phyloP scores from a whole-genome alignment of 139 green algal species.

The Coccomyxa sp. region DNA sequence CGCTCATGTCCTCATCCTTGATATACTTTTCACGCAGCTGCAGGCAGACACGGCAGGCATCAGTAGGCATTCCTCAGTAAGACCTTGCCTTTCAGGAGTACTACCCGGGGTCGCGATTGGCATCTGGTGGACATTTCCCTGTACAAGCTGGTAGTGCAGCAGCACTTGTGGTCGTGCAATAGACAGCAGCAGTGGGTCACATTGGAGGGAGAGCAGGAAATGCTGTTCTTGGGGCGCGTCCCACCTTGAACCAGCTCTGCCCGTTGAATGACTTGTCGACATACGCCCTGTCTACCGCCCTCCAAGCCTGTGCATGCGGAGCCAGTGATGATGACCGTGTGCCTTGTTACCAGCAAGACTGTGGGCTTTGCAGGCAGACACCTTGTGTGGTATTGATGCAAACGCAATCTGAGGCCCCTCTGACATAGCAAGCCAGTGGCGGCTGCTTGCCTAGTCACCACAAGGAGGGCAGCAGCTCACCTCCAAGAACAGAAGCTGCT shows the following conservation, averaged over 20 bases:
- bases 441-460: background rate
- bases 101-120: background rate
- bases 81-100: background rate
- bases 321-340: no score
- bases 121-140: background rate
- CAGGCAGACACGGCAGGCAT: background rate
- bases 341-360: background rate
- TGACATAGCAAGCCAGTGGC: background rate
- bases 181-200: background rate
- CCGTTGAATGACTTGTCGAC: slow-evolving; percentile 98
- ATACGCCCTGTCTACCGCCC: slow-evolving; percentile 91
- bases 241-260: slow-evolving; percentile 87
- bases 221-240: no score
- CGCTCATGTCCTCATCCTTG: slow-evolving; percentile 61
- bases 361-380: background rate
- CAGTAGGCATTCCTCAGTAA: background rate
- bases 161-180: background rate
- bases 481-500: slow-evolving; percentile 96
- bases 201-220: background rate
- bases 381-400: background rate
- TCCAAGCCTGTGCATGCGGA: slow-evolving; percentile 68
- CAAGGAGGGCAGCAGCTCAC: slow-evolving; percentile 12
- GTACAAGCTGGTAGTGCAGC: background rate
- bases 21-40: slow-evolving; percentile 65
- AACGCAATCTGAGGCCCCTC: background rate